These are phyloP conservation scores for Umbilicaria muhlenbergii DNA, from an alignment of 495 filamentous ascomycete species.

Conservation along the genomic window DNA sequence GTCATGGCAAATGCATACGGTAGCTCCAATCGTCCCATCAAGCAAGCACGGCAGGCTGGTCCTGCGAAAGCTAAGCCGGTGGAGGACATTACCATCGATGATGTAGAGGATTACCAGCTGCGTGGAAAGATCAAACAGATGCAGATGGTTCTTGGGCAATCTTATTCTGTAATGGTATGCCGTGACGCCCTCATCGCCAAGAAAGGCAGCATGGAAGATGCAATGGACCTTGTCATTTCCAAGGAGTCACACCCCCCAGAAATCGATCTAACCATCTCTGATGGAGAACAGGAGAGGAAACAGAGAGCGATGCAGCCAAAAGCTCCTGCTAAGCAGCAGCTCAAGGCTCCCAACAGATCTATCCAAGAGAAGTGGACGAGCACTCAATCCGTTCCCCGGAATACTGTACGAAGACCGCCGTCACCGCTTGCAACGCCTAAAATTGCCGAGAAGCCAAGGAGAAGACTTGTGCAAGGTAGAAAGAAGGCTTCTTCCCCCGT, in stretches of 20 bases:
- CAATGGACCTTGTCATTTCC: slow-evolving; percentile 32
- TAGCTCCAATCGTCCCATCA: slow-evolving; percentile 19
- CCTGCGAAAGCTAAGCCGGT: slow-evolving; percentile 42
- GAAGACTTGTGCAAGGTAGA: slow-evolving; percentile 44
- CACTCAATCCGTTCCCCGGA: slow-evolving; percentile 18
- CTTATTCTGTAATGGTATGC: slow-evolving; percentile 31
- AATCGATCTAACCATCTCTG: slow-evolving; percentile 20
- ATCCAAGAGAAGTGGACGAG: slow-evolving; percentile 48
- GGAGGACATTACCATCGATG: slow-evolving; percentile 30
- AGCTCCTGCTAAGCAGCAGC: slow-evolving; percentile 35
- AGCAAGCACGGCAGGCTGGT: slow-evolving; percentile 29
- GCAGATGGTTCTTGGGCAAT: slow-evolving; percentile 30
- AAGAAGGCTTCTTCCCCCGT: slow-evolving; percentile 30
- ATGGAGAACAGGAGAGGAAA: slow-evolving; percentile 19
- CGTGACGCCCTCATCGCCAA: slow-evolving; percentile 34
- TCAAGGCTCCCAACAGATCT: slow-evolving; percentile 38
- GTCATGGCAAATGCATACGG: slow-evolving; percentile 30
- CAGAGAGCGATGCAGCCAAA: slow-evolving; percentile 8
- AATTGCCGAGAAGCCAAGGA: slow-evolving; percentile 26
- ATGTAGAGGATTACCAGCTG: slow-evolving; percentile 37
- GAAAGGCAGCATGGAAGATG: slow-evolving; percentile 43
- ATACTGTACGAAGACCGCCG: slow-evolving; percentile 4
- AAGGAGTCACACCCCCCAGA: slow-evolving; percentile 12
- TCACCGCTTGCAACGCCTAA: slow-evolving; percentile 14
- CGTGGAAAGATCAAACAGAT: slow-evolving; percentile 41